Evolutionary conservation across 2,329 filamentous ascomycete genomes (phyloP).

Genomic region (Colletotrichum camelliae): DNA sequence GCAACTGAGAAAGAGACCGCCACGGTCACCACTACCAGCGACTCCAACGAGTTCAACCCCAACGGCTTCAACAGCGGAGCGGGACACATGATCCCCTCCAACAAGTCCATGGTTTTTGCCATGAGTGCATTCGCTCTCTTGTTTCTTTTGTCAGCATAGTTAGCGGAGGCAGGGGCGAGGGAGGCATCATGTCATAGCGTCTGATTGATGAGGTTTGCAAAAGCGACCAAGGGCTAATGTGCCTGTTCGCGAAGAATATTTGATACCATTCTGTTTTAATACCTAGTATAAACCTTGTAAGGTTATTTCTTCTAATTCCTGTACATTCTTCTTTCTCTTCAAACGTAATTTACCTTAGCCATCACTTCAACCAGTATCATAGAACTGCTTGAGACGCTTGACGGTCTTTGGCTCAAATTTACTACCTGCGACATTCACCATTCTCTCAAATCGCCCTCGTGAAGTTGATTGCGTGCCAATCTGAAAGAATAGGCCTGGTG

Average conservation of each 20-base stretch:
- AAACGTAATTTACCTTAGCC: background rate
- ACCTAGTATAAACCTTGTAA: background rate
- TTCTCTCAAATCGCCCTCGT: background rate
- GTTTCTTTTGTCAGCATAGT: slow-evolving; percentile 7
- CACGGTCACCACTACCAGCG: background rate
- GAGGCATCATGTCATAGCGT: background rate
- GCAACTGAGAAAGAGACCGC: slow-evolving; percentile 5
- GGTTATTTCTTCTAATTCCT: background rate
- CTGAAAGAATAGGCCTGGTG: background rate
- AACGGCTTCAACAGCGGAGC: slow-evolving; percentile 9
- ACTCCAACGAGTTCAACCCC: background rate
- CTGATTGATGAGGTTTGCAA: background rate
- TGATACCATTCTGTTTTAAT: background rate
- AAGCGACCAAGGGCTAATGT: background rate
- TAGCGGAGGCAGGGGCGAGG: background rate
- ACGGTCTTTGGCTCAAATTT: background rate
- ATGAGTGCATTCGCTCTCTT: background rate
- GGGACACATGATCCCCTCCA: background rate
- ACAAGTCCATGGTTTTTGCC: background rate
- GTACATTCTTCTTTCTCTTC: background rate
- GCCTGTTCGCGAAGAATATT: background rate
- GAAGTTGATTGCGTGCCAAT: background rate
- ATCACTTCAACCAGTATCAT: background rate
- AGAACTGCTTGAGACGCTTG: background rate
- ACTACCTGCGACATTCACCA: background rate